phyloP scores from a whole-genome alignment of 352 stramenopile species.

The Phytophthora sp. region DNA sequence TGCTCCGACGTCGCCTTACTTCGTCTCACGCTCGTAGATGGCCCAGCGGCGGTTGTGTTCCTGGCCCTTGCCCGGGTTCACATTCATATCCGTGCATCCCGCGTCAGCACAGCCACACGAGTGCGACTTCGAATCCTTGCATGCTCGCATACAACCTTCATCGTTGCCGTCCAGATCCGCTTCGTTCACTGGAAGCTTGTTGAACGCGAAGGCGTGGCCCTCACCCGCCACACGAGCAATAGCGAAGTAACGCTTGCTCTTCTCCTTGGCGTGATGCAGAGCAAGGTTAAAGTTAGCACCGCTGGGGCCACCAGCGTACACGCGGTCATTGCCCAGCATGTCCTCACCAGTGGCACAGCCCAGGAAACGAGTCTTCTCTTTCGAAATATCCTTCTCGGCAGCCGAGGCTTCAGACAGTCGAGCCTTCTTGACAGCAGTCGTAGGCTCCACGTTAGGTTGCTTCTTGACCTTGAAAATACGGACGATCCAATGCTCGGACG shows the following conservation, averaged over 20 bases:
- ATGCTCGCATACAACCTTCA: slow-evolving; percentile 78
- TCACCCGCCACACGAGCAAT: slow-evolving; percentile 79
- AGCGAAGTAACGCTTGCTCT: slow-evolving; percentile 90
- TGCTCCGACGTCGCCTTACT: slow-evolving; percentile 22
- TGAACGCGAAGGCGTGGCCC: slow-evolving; percentile 91
- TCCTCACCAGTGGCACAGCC: slow-evolving; percentile 86
- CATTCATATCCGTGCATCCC: slow-evolving; percentile 76
- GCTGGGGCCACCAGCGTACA: slow-evolving; percentile 87
- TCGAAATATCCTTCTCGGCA: slow-evolving; percentile 59
- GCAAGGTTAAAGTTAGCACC: slow-evolving; percentile 93
- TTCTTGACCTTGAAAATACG: slow-evolving; percentile 96
- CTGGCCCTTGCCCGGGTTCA: slow-evolving; percentile 73
- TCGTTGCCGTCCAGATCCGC: slow-evolving; percentile 81
- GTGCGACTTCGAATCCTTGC: slow-evolving; percentile 76
- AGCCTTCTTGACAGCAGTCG: slow-evolving; percentile 68
- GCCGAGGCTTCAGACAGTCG: slow-evolving; percentile 57
- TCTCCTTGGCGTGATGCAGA: slow-evolving; percentile 81
- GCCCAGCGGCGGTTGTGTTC: slow-evolving; percentile 92
- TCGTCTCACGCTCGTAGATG: slow-evolving; percentile 78
- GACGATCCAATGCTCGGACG: slow-evolving; percentile 95
- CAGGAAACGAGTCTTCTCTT: slow-evolving; percentile 82
- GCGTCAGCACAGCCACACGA: slow-evolving; percentile 87
- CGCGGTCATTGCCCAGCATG: slow-evolving; percentile 85
- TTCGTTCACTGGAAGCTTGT: slow-evolving; percentile 74
- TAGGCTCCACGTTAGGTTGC: slow-evolving; percentile 80